Evolutionary conservation across 106 monocot genomes (phyloP), one percentile per base, ranked within the genome.

Genomic region (Chionographis japonica): DNA sequence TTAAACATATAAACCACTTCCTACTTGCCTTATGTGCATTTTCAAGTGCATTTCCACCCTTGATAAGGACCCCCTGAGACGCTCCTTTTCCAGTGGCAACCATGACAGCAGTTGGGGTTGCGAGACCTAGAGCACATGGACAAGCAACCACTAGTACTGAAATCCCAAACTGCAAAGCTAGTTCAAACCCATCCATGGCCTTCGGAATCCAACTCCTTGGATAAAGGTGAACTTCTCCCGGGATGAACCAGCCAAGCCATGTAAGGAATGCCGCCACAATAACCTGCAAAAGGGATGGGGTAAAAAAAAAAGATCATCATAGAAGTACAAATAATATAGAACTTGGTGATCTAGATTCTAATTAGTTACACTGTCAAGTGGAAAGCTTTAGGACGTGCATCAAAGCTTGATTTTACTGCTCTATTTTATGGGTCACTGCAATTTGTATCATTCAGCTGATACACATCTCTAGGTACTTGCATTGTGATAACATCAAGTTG

Each of bases 81-180:
- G 95, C 95, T 59, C 91, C 95, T 84, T 86, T 88, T 20, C 95
- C 95, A 65, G 95, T 95, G 70, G 95, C 91, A 67, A 95, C 95
- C 95, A 95, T 95, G 52, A 95, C 91, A 64, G 95, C 95, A 60
- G 95, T 95, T 15, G 95, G 95, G 52, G 95, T 95, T 38, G 95
- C 95, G 38, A 95, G 76, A 52, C 95, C 95, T 40, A 95, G 73
- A 52, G 95, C 95, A 70, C 95, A 95, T 37, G 95, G 95, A 54
- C 95, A 95, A 37, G 95, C 95, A 69, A 95, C 75, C 41, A 95
- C 95, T 50, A 95, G 70, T 37, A 95, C 95, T 50, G 95, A 95
- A 41, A 95, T 95, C 36, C 84, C 88, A 84, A 95, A 95, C 74
- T 92, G 91, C 39, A 95, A 72, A 36, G 95, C 91, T 38, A 95